Conservation (phyloP, 345 rosid species). For the Noccaea caerulescens region DNA sequence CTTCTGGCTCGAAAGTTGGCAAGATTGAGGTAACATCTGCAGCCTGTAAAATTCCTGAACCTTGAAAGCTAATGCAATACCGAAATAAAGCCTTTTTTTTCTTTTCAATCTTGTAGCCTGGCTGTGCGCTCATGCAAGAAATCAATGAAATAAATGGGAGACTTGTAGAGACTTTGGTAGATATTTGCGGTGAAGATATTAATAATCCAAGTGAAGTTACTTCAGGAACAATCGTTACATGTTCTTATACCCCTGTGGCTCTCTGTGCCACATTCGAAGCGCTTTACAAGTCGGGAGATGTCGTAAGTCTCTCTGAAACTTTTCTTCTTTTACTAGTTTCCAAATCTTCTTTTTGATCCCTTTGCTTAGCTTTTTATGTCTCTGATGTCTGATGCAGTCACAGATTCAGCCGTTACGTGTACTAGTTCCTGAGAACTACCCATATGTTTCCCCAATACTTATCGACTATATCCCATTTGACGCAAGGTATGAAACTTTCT, state of each 20-base stretch:
- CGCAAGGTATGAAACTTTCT: constrained; percentile 49
- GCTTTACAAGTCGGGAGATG: constrained; percentile 54
- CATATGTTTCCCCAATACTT: constrained; percentile 65
- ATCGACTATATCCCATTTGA: constrained; percentile 64
- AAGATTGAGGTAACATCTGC: constrained; percentile 59
- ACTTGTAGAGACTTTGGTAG: constrained; percentile 68
- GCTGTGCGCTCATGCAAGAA: constrained; percentile 62
- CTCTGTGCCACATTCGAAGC: constrained; percentile 60
- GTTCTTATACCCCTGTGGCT: constrained; percentile 72
- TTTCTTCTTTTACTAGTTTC: background rate
- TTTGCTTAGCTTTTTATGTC: constrained; percentile 1
- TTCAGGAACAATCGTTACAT: constrained; percentile 60
- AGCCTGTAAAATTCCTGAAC: constrained; percentile 4
- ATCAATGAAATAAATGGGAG: constrained; percentile 70
- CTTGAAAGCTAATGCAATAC: background rate
- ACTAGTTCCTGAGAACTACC: constrained; percentile 71
- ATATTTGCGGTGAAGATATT: constrained; percentile 58
- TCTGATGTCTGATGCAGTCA: constrained; percentile 49
- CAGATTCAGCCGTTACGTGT: constrained; percentile 74
- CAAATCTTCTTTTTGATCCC: background rate
- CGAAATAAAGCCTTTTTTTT: background rate
- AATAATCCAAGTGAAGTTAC: constrained; percentile 53
- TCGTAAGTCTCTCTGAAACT: constrained; percentile 48
- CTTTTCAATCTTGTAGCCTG: constrained; percentile 51
- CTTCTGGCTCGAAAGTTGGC: constrained; percentile 62